Percentiles rank a stretch among this genome's conserved stretches.
Evolutionary conservation across 2,329 filamentous ascomycete genomes (phyloP).

Genomic region (Ophiostoma himal-ulmi): DNA sequence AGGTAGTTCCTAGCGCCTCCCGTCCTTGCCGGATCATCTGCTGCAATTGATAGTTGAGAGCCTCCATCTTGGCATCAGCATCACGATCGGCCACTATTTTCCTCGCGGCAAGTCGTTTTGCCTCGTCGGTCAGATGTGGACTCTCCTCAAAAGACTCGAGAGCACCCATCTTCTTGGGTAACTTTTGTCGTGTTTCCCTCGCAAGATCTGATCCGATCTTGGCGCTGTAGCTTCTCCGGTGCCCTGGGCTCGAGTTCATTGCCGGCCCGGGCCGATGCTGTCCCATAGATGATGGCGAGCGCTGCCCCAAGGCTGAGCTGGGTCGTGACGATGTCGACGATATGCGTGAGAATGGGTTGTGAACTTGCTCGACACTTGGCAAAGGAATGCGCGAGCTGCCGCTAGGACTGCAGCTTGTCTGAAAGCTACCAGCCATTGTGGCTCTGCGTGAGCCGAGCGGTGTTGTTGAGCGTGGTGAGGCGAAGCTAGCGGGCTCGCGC

Average conservation of each 20-base stretch:
- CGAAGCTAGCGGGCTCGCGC: conserved; percentile 48
- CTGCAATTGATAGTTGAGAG: conserved; percentile 71
- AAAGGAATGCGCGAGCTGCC: conserved; percentile 38
- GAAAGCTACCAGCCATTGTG: background rate
- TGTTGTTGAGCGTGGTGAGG: conserved; percentile 37
- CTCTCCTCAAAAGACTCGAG: conserved; percentile 35
- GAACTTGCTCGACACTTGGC: background rate
- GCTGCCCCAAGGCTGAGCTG: conserved; percentile 39
- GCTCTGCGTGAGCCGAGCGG: background rate
- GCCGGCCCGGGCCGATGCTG: background rate
- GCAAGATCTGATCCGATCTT: conserved; percentile 24
- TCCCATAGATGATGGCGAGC: background rate
- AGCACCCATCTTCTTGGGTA: background rate
- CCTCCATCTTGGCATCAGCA: conserved; percentile 70
- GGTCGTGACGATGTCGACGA: conserved; percentile 19
- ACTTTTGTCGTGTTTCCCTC: background rate
- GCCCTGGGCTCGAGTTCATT: conserved; percentile 34
- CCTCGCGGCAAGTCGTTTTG: conserved; percentile 66
- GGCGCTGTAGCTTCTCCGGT: conserved; percentile 44
- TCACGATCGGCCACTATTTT: conserved; percentile 68
- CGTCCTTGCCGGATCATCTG: conserved; percentile 86
- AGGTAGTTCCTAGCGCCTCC: conserved; percentile 71
- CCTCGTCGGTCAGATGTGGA: conserved; percentile 57
- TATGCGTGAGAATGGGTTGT: conserved; percentile 23
- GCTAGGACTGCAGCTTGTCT: conserved; percentile 31